Conservation (phyloP, 352 stramenopile genomes). For the Globisporangium camurandrum region DNA sequence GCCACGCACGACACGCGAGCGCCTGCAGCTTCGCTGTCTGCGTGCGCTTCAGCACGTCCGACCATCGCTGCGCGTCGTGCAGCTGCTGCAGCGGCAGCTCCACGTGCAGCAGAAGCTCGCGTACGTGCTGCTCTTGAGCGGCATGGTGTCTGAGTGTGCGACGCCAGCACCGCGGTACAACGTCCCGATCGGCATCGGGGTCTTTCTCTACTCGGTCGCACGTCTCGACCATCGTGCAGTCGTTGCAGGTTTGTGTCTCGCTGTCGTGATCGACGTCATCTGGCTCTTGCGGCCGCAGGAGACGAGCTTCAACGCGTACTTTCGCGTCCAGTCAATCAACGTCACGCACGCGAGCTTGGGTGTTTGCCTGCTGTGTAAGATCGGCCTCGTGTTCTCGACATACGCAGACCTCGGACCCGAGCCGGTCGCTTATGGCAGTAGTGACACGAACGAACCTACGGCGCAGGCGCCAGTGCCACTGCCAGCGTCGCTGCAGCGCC, state of each 20-base stretch:
- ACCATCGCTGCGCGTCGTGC: background rate
- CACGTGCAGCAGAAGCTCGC: conserved; percentile 47
- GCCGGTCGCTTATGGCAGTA: background rate
- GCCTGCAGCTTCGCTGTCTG: conserved; percentile 17
- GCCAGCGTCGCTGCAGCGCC: conserved; percentile 6
- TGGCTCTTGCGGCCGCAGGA: conserved; percentile 69
- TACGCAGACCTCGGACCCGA: conserved; percentile 44
- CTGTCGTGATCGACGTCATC: conserved; percentile 41
- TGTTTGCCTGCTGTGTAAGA: conserved; percentile 45
- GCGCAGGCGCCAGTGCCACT: background rate
- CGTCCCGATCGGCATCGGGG: conserved; percentile 42
- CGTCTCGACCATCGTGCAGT: conserved; percentile 43
- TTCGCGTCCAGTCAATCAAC: conserved; percentile 31
- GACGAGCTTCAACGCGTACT: conserved; percentile 52
- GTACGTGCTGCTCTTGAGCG: conserved; percentile 44
- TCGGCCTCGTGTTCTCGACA: conserved; percentile 58
- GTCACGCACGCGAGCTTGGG: conserved; percentile 42
- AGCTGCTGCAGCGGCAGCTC: conserved; percentile 26
- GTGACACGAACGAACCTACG: background rate
- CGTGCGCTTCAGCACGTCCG: background rate
- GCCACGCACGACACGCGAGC: conserved; percentile 18
- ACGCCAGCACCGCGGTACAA: conserved; percentile 68
- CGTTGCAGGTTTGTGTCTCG: conserved; percentile 39
- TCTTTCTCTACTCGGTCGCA: conserved; percentile 29
- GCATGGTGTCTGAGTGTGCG: conserved; percentile 51